Conservation (phyloP, 345 rosid species). For the Dipteronia dyeriana region DNA sequence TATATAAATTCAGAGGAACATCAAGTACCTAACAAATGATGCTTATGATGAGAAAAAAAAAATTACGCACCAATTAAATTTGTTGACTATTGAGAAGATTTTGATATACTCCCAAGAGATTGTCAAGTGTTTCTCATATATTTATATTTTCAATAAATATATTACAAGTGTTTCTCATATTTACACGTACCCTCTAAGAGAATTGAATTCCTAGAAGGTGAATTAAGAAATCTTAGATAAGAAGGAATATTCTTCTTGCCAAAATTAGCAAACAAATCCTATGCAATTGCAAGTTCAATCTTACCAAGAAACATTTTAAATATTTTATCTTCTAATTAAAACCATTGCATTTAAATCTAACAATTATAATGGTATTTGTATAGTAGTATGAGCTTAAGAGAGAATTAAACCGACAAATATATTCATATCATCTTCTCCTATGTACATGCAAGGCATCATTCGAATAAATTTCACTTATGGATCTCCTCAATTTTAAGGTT, state of each 20-base stretch:
- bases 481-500: no score
- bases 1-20: background rate
- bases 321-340: no score
- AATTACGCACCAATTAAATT: background rate
- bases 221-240: background rate
- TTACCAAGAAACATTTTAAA: no score
- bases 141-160: no score
- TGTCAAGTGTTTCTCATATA: background rate
- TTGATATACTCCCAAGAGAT: slow-evolving; percentile 9
- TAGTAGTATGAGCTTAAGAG: background rate
- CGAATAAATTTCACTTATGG: no score
- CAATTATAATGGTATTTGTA: no score
- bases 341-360: no score
- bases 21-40: background rate
- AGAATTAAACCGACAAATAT: background rate
- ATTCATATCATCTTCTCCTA: no score
- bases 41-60: background rate
- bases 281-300: no score
- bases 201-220: background rate
- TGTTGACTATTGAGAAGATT: background rate
- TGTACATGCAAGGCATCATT: no score
- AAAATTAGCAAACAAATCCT: background rate
- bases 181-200: no score
- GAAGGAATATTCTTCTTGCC: background rate
- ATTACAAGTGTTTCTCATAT: no score